phyloP scores from a whole-genome alignment of 352 stramenopile genomes.

The Pythium pectinolyticum region DNA sequence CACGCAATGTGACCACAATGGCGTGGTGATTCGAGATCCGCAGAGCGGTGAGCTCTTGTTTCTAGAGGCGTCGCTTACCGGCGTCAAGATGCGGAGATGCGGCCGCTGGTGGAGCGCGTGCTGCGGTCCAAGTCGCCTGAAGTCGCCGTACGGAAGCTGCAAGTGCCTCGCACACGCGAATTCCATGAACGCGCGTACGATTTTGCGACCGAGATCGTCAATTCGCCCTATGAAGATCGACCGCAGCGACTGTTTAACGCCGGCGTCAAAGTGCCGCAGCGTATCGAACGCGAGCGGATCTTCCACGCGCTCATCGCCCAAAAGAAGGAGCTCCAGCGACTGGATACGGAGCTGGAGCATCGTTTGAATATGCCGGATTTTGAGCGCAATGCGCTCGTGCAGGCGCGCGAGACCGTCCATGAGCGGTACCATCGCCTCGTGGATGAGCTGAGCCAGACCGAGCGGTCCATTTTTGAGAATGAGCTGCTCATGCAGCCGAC shows the following conservation, averaged over 20 bases:
- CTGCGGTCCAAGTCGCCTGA: constrained; percentile 69
- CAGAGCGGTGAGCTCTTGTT: constrained; percentile 56
- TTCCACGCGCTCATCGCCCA: constrained; percentile 64
- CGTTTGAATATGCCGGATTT: constrained; percentile 71
- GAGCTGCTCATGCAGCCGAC: constrained; percentile 45
- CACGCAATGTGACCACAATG: constrained; percentile 87
- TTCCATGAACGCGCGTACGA: constrained; percentile 56
- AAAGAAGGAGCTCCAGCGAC: constrained; percentile 62
- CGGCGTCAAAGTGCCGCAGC: constrained; percentile 62
- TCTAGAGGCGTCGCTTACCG: constrained; percentile 70
- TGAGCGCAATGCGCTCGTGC: constrained; percentile 66
- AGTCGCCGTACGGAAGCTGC: constrained; percentile 69
- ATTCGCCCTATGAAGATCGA: constrained; percentile 81
- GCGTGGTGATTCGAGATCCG: constrained; percentile 64
- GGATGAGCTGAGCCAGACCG: constrained; percentile 51
- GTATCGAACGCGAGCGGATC: constrained; percentile 68
- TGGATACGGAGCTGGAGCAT: constrained; percentile 68
- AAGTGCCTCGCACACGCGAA: constrained; percentile 60
- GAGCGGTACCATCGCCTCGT: constrained; percentile 61
- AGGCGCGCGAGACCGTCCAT: constrained; percentile 48
- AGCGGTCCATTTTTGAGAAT: constrained; percentile 85
- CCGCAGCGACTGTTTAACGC: constrained; percentile 77
- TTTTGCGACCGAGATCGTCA: constrained; percentile 59
- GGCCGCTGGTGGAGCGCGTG: constrained; percentile 74
- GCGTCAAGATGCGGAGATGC: constrained; percentile 85